These are phyloP conservation scores for Boletus semigastroideus DNA, from an alignment of 1,284 basidiomycete genomes.

Conservation along the genomic window DNA sequence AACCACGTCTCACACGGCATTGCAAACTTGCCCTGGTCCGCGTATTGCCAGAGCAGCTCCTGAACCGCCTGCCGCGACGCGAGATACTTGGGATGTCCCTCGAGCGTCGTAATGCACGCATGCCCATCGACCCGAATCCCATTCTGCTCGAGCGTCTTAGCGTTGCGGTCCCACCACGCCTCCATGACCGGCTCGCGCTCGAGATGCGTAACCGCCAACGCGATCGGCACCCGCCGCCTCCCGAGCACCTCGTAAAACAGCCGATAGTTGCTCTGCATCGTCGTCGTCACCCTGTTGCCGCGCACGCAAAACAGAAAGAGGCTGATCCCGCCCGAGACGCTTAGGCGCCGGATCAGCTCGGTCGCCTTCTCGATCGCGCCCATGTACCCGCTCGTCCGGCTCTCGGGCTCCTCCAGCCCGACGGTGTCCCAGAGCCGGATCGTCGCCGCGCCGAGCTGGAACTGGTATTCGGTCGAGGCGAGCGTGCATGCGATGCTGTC, in stretches of 20 bases:
- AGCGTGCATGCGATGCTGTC: constrained; percentile 27
- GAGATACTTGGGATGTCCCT: constrained; percentile 19
- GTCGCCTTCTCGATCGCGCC: constrained; percentile 35
- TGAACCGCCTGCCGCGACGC: constrained; percentile 23
- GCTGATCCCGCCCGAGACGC: constrained; percentile 29
- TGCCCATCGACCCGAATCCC: constrained; percentile 20
- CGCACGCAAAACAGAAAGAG: constrained; percentile 40
- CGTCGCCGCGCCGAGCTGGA: constrained; percentile 21
- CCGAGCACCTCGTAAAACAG: constrained; percentile 36
- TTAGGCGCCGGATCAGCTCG: constrained; percentile 30
- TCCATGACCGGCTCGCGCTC: constrained; percentile 32
- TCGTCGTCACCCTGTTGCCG: constrained; percentile 32
- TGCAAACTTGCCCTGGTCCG: constrained; percentile 25
- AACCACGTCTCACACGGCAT: constrained; percentile 26
- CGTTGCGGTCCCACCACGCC: constrained; percentile 24
- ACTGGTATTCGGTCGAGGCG: constrained; percentile 21
- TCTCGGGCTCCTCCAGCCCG: constrained; percentile 37
- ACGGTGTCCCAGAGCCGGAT: constrained; percentile 28
- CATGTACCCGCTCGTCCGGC: constrained; percentile 19
- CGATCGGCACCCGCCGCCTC: constrained; percentile 34
- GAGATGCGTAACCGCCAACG: constrained; percentile 35
- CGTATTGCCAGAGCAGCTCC: constrained; percentile 19
- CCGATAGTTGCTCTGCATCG: constrained; percentile 34
- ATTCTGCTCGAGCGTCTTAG: constrained; percentile 9
- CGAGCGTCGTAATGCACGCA: constrained; percentile 27